Evolutionary conservation across 169 alveolate species (phyloP).

Genomic region (Plasmodium gaboni): DNA sequence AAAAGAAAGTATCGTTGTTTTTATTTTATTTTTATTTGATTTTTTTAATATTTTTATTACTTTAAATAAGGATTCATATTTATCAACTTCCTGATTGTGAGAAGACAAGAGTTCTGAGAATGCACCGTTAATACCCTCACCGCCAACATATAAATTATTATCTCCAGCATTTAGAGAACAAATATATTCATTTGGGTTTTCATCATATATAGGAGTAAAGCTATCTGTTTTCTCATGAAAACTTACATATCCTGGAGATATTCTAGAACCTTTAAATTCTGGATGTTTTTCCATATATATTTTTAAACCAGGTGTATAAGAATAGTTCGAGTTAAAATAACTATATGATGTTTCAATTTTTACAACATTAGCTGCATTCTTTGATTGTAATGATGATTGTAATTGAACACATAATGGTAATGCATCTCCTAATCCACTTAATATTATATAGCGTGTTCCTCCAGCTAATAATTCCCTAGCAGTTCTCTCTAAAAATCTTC

Average conservation of each 20-base stretch:
- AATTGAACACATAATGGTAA: conserved; percentile 86
- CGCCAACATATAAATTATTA: conserved; percentile 72
- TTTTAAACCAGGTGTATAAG: conserved; percentile 86
- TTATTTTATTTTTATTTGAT: conserved; percentile 4
- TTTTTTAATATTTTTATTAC: conserved; percentile 13
- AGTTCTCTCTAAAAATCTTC: conserved; percentile 86
- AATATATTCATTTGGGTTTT: conserved; percentile 76
- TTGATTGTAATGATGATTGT: conserved; percentile 80
- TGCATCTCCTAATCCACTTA: conserved; percentile 89
- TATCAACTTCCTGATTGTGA: conserved; percentile 78
- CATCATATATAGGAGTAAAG: conserved; percentile 74
- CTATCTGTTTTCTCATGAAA: conserved; percentile 72
- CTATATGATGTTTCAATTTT: conserved; percentile 80
- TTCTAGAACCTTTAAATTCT: conserved; percentile 87
- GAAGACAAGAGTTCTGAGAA: conserved; percentile 76
- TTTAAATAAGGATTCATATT: conserved; percentile 78
- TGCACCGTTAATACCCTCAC: conserved; percentile 78
- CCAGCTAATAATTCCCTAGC: conserved; percentile 89
- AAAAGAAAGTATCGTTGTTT: conserved; percentile 3
- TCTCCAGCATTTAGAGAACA: conserved; percentile 82
- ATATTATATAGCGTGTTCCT: conserved; percentile 86
- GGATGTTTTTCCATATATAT: conserved; percentile 88
- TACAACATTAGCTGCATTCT: conserved; percentile 83
- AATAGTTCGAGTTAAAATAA: conserved; percentile 74
- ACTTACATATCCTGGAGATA: conserved; percentile 86